These are phyloP conservation scores for Scytalidium sp. DNA, from an alignment of 2,329 filamentous ascomycete species.

Conservation along the genomic window DNA sequence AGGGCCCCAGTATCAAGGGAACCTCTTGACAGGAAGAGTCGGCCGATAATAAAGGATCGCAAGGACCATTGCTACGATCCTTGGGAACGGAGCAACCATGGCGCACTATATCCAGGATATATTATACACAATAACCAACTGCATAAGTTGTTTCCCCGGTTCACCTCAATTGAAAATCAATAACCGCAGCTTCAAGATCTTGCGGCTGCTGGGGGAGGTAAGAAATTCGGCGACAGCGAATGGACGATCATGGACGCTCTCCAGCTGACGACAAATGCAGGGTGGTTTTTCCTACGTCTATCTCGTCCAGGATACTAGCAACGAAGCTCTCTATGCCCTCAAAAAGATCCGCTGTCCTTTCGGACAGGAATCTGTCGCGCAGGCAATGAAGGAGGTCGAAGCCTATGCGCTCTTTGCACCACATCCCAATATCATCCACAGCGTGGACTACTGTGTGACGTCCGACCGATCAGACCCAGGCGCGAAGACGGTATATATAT, in stretches of 20 bases:
- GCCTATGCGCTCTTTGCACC: slow-evolving; percentile 88
- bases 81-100: slow-evolving; percentile 59
- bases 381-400: slow-evolving; percentile 95
- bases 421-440: slow-evolving; percentile 81
- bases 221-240: slow-evolving; percentile 17
- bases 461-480: slow-evolving; percentile 66
- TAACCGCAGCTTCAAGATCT: slow-evolving; percentile 89
- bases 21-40: no score
- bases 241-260: neutral
- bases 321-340: slow-evolving; percentile 82
- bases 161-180: slow-evolving; percentile 96
- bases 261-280: slow-evolving; percentile 36
- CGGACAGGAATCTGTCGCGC: slow-evolving; percentile 90
- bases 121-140: slow-evolving; percentile 88
- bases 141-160: slow-evolving; percentile 93
- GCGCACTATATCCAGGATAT: slow-evolving; percentile 84
- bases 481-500: slow-evolving; percentile 92
- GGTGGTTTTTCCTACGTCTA: slow-evolving; percentile 99
- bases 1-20: no score
- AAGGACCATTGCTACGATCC: no score
- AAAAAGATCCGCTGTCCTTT: slow-evolving; percentile 99
- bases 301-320: slow-evolving; percentile 87
- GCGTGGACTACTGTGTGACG: slow-evolving; percentile 78
- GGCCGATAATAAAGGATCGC: no score
- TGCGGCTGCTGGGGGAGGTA: slow-evolving; percentile 89